phyloP scores from a whole-genome alignment of 805 yeast genomes.

The Candida suzukii region DNA sequence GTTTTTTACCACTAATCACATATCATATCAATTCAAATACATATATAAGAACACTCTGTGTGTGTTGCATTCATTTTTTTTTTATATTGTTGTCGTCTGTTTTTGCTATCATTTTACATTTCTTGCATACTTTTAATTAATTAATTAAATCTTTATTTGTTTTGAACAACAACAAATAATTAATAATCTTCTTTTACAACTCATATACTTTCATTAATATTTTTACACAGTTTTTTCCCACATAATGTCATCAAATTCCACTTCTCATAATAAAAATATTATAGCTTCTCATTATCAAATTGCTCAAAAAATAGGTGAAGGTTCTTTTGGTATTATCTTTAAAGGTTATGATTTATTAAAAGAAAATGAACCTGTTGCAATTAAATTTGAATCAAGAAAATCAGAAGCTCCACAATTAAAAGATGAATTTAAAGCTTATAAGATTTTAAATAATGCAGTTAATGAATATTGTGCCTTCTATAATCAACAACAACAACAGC shows the following conservation, averaged over 20 bases:
- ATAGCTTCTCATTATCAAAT: constrained; percentile 64
- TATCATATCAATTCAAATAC: no score
- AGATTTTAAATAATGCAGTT: constrained; percentile 54
- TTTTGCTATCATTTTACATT: no score
- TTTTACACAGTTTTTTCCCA: no score
- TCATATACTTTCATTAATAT: no score
- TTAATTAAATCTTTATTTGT: no score
- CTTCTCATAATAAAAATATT: constrained; percentile 15
- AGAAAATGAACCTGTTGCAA: constrained; percentile 57
- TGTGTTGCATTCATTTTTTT: no score
- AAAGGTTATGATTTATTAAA: constrained; percentile 72
- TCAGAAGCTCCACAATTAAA: constrained; percentile 80
- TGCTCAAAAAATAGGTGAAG: constrained; percentile 83
- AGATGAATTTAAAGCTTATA: constrained; percentile 76
- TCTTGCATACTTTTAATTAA: no score
- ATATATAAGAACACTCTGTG: no score
- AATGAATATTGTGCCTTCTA: constrained; percentile 14
- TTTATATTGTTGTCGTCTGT: no score
- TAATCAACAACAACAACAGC: not conserved
- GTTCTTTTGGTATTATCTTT: constrained; percentile 79
- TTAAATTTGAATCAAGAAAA: constrained; percentile 74
- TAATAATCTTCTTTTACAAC: no score
- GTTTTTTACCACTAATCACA: no score
- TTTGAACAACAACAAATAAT: no score
- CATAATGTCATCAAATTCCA: not conserved